These are phyloP conservation scores for Baorangia bicolor DNA, from an alignment of 768 basidiomycete genomes.

Conservation along the genomic window DNA sequence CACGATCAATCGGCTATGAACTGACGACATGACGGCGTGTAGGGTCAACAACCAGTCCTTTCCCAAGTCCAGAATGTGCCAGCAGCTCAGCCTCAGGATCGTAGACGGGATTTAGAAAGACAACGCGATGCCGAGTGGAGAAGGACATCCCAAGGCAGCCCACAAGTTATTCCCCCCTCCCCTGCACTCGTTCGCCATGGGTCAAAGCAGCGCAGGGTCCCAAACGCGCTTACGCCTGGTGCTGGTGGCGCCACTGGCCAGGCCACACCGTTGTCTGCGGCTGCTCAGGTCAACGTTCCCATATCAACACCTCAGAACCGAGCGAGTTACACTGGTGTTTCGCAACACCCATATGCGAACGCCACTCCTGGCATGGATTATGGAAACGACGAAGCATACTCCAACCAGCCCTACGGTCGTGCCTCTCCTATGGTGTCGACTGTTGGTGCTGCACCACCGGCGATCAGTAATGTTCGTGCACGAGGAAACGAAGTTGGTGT, in stretches of 20 bases:
- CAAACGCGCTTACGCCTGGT: constrained; percentile 57
- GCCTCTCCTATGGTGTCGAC: constrained; percentile 80
- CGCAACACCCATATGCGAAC: constrained; percentile 72
- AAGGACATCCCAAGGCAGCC: constrained; percentile 56
- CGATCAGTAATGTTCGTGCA: constrained; percentile 70
- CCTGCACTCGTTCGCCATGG: constrained; percentile 77
- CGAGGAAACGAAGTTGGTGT: constrained; percentile 67
- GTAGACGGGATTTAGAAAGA: constrained; percentile 52
- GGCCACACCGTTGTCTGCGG: constrained; percentile 67
- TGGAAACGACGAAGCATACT: constrained; percentile 56
- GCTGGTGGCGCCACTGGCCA: constrained; percentile 49
- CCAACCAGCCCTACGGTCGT: constrained; percentile 66
- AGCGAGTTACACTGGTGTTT: constrained; percentile 39
- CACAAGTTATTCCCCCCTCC: constrained; percentile 64
- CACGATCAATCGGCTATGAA: not conserved
- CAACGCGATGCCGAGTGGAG: constrained; percentile 62
- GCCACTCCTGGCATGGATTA: constrained; percentile 62
- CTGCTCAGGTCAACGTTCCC: constrained; percentile 73
- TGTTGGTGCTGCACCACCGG: constrained; percentile 65
- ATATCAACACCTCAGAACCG: constrained; percentile 53
- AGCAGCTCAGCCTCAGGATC: constrained; percentile 50
- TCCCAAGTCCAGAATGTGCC: constrained; percentile 61
- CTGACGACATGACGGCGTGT: constrained; percentile 10
- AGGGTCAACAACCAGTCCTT: constrained; percentile 66
- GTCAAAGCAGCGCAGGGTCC: constrained; percentile 68